A percentile compares a stretch with the other conserved stretches of the same genome.
Evolutionary conservation across 495 filamentous ascomycete species (phyloP).

Genomic region (Aspergillus olivimuriae): DNA sequence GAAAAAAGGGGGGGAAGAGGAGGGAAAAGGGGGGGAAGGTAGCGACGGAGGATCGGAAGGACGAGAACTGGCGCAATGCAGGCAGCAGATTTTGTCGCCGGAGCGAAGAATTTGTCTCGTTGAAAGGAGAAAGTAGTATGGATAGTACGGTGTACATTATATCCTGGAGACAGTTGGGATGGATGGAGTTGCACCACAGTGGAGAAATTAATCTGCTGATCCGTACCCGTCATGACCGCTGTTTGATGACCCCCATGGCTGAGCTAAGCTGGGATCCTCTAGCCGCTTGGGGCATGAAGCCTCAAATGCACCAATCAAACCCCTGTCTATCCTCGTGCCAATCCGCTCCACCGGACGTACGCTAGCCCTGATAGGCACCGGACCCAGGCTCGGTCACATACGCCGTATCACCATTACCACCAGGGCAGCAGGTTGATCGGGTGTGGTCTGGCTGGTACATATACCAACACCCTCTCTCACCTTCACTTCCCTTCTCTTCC

Average conservation of each 20-base stretch:
- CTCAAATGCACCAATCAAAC: slow-evolving; percentile 1
- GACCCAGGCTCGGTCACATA: neutral
- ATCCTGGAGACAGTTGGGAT: slow-evolving; percentile 15
- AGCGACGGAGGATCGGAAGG: slow-evolving; percentile 1
- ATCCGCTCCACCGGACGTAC: neutral
- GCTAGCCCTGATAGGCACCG: neutral
- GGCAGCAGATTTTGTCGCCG: slow-evolving; percentile 2
- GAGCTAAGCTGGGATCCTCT: slow-evolving; percentile 2
- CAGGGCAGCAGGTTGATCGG: no score
- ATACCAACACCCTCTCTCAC: slow-evolving; percentile 1
- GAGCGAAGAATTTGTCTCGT: slow-evolving; percentile 7
- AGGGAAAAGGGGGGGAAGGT: slow-evolving; percentile 2
- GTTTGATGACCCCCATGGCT: neutral
- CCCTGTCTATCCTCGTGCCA: neutral
- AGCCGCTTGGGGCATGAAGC: neutral
- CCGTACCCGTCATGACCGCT: slow-evolving; percentile 1
- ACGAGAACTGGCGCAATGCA: neutral
- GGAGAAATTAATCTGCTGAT: slow-evolving; percentile 20
- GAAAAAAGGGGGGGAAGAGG: neutral
- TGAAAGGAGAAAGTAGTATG: slow-evolving; percentile 15
- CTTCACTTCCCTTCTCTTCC: slow-evolving; percentile 3
- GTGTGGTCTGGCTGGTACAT: slow-evolving; percentile 1
- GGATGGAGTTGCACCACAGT: slow-evolving; percentile 4
- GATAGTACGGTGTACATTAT: slow-evolving; percentile 22
- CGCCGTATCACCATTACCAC: slow-evolving; percentile 1